phyloP scores from a whole-genome alignment of 495 filamentous ascomycete species.

The Neurospora intermedia region DNA sequence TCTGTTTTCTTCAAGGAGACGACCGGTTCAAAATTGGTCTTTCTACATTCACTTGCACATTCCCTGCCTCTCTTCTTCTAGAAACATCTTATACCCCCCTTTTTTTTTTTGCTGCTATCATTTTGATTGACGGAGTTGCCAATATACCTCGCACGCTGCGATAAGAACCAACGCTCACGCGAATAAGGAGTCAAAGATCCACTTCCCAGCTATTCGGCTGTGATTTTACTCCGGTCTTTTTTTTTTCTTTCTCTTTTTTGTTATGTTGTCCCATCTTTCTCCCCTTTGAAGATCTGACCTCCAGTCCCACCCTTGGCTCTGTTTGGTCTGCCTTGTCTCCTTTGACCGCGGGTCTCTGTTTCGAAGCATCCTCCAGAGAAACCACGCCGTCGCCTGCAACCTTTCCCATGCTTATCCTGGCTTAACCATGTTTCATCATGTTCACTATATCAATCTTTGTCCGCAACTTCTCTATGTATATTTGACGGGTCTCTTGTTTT shows the following conservation, averaged over 20 bases:
- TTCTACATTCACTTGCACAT: conserved; percentile 5
- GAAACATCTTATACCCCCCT: conserved; percentile 15
- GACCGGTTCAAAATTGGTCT: neutral
- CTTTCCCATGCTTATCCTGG: neutral
- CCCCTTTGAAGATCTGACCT: neutral
- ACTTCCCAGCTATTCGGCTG: neutral
- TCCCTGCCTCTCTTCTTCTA: conserved; percentile 4
- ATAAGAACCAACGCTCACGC: conserved; percentile 35
- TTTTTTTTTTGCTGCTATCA: conserved; percentile 8
- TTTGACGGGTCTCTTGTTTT: neutral
- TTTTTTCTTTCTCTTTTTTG: conserved; percentile 5
- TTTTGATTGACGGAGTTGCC: conserved; percentile 1
- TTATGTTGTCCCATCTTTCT: conserved; percentile 7
- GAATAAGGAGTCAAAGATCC: conserved; percentile 7
- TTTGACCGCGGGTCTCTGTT: conserved; percentile 2
- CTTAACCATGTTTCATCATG: neutral
- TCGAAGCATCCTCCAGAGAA: neutral
- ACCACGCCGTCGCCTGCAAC: conserved; percentile 6
- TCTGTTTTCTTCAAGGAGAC: neutral
- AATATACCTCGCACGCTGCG: conserved; percentile 12
- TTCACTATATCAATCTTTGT: neutral
- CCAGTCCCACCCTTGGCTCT: neutral
- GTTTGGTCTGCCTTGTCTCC: conserved; percentile 9
- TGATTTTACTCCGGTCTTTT: neutral
- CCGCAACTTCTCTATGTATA: neutral